These are phyloP conservation scores for Canna indica DNA, from an alignment of 176 grass and related monocot species.

Conservation along the genomic window DNA sequence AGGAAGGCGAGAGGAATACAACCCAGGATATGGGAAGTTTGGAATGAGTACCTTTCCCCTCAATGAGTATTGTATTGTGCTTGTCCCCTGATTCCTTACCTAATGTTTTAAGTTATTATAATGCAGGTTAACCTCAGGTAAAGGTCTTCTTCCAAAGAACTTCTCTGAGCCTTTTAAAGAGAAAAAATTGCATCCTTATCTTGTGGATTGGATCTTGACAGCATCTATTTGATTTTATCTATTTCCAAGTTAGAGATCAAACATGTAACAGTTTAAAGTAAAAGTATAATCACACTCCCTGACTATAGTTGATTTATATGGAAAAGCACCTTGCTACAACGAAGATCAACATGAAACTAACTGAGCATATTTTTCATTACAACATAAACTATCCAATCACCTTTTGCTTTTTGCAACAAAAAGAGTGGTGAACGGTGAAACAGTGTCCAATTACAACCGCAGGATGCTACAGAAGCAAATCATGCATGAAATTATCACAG, in stretches of 20 bases:
- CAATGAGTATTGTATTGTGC: background rate
- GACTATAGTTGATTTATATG: no score
- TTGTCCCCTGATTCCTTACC: constrained; percentile 3
- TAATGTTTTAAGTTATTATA: background rate
- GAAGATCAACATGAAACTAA: no score
- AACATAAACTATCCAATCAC: no score
- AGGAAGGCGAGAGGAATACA: background rate
- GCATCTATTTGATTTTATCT: background rate
- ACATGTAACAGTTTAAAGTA: no score
- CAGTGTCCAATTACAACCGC: background rate
- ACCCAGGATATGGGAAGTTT: background rate
- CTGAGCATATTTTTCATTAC: no score
- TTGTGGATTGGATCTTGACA: no score
- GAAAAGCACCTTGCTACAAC: no score
- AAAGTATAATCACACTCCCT: no score
- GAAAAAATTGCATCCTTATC: no score
- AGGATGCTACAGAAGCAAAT: background rate
- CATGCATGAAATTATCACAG: background rate
- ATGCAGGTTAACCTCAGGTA: no score
- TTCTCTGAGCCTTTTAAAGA: no score
- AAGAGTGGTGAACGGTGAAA: background rate
- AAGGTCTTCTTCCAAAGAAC: no score
- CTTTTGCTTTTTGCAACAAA: background rate
- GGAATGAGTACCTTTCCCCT: constrained; percentile 4
- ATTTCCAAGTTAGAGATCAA: background rate